These are phyloP conservation scores for Metarhizium humberi DNA, from an alignment of 2,329 filamentous ascomycete species.

Conservation along the genomic window DNA sequence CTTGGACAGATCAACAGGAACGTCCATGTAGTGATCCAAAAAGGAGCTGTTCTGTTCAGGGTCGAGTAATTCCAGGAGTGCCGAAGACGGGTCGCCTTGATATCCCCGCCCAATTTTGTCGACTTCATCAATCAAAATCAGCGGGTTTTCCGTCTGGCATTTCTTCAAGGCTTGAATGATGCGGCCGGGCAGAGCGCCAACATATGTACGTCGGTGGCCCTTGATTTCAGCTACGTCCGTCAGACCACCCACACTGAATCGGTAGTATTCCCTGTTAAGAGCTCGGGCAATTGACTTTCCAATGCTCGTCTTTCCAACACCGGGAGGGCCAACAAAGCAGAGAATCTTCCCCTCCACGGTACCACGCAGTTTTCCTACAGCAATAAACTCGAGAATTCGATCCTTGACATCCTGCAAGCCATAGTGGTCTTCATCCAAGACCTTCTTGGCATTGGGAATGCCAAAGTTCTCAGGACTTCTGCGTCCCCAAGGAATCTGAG, in stretches of 20 bases:
- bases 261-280: slow-evolving; percentile 91
- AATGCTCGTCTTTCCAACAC: slow-evolving; percentile 97
- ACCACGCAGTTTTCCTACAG: slow-evolving; percentile 90
- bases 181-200: slow-evolving; percentile 86
- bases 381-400: slow-evolving; percentile 95
- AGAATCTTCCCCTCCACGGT: slow-evolving; percentile 98
- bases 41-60: slow-evolving; percentile 97
- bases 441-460: slow-evolving; percentile 80
- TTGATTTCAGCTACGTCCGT: slow-evolving; percentile 99
- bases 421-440: slow-evolving; percentile 94
- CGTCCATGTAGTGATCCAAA: slow-evolving; percentile 97
- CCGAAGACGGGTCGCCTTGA: slow-evolving; percentile 92
- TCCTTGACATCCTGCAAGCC: slow-evolving; percentile 98
- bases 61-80: slow-evolving; percentile 85
- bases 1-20: slow-evolving; percentile 93
- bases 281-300: slow-evolving; percentile 96
- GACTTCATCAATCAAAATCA: slow-evolving; percentile 93
- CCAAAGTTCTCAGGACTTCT: slow-evolving; percentile 94
- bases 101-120: slow-evolving; percentile 97
- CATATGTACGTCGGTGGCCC: slow-evolving; percentile 91
- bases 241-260: slow-evolving; percentile 93
- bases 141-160: slow-evolving; percentile 94
- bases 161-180: slow-evolving; percentile 99
- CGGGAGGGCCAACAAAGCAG: slow-evolving; percentile 93
- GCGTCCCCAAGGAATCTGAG: slow-evolving; percentile 95